Conservation (phyloP, 1,284 basidiomycete species). For the Ustilago cynodontis region DNA sequence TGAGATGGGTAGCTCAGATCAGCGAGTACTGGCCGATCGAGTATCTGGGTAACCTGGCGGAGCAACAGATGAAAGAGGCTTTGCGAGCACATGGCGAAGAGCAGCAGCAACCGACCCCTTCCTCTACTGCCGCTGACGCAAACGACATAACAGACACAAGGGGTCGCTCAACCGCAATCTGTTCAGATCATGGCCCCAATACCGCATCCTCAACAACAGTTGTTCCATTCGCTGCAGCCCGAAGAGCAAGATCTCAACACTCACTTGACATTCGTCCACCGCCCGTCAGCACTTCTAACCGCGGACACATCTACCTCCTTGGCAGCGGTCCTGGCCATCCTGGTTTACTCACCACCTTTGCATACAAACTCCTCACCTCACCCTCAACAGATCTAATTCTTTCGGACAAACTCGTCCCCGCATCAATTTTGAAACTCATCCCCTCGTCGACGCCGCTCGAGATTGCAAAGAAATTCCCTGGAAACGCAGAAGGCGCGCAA, state of each 20-base stretch:
- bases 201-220: neutral
- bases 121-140: neutral
- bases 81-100: constrained; percentile 47
- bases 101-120: neutral
- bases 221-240: neutral
- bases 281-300: neutral
- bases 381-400: constrained; percentile 83
- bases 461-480: constrained; percentile 96
- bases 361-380: constrained; percentile 81
- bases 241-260: constrained; percentile 56
- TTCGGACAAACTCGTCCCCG: constrained; percentile 96
- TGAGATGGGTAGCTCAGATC: constrained; percentile 71
- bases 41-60: constrained; percentile 79
- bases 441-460: constrained; percentile 76
- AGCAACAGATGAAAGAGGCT: constrained; percentile 77
- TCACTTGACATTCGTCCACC: constrained; percentile 53
- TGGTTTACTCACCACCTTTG: constrained; percentile 87
- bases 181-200: neutral
- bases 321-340: constrained; percentile 96
- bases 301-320: constrained; percentile 76
- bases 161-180: constrained; percentile 15
- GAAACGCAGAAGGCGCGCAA: constrained; percentile 94
- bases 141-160: neutral
- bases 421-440: constrained; percentile 87
- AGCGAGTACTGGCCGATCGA: constrained; percentile 87